Percentiles rank a stretch among this genome's conserved stretches.
These are phyloP conservation scores for Sugiyamaella boreocaroliniensis DNA, from an alignment of 805 yeast genomes.

Conservation along the genomic window DNA sequence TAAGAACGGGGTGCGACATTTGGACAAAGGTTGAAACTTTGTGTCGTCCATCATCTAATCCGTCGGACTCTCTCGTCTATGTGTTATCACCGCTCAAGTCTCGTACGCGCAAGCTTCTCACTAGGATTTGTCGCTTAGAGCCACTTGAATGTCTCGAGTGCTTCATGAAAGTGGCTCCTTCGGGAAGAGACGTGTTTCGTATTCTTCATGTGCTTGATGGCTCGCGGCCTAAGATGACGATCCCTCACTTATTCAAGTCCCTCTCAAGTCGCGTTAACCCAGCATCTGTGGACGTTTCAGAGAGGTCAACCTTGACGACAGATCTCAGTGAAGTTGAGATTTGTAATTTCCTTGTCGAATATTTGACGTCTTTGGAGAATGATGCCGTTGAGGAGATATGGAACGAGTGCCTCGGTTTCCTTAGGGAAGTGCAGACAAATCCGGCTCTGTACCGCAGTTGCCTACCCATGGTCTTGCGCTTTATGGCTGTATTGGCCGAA, in stretches of 20 bases:
- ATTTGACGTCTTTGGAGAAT: constrained; percentile 58
- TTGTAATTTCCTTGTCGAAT: constrained; percentile 50
- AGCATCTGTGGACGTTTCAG: constrained; percentile 18
- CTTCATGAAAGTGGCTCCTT: constrained; percentile 38
- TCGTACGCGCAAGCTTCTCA: constrained; percentile 59
- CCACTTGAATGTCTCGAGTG: constrained; percentile 68
- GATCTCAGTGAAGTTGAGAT: constrained; percentile 41
- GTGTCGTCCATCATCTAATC: constrained; percentile 3
- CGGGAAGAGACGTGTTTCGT: constrained; percentile 41
- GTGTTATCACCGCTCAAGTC: constrained; percentile 51
- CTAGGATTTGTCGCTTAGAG: constrained; percentile 57
- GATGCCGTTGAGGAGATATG: constrained; percentile 80
- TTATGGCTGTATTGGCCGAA: constrained; percentile 45
- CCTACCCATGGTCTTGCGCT: constrained; percentile 47
- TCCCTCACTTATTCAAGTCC: constrained; percentile 58
- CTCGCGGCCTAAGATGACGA: constrained; percentile 65
- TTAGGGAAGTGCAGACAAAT: constrained; percentile 51
- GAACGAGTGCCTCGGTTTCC: constrained; percentile 48
- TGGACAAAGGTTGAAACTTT: constrained; percentile 63
- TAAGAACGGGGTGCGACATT: constrained; percentile 47
- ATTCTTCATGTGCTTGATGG: constrained; percentile 77
- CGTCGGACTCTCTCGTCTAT: constrained; percentile 5
- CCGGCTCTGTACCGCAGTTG: constrained; percentile 42
- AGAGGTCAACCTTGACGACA: constrained; percentile 42
- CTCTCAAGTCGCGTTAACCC: constrained; percentile 43